phyloP scores from a whole-genome alignment of 1,139 yeast genomes.

The Sugiyamaella japonica region DNA sequence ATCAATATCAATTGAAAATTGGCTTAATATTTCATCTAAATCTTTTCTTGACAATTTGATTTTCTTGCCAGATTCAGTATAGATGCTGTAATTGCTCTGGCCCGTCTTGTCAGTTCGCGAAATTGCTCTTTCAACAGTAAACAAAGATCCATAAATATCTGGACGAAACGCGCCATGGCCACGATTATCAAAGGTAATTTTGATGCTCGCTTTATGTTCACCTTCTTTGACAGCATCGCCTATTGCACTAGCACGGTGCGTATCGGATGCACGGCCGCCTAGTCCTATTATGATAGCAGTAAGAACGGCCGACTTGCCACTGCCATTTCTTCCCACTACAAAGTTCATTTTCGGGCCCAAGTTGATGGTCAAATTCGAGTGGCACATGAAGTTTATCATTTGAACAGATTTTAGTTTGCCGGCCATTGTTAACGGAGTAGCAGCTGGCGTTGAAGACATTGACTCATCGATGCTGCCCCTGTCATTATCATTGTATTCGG shows the following conservation, averaged over 20 bases:
- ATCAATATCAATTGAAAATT: constrained; percentile 76
- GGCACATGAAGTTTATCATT: constrained; percentile 55
- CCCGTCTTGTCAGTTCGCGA: constrained; percentile 51
- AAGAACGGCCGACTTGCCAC: constrained; percentile 90
- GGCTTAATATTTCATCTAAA: constrained; percentile 65
- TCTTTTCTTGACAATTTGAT: constrained; percentile 63
- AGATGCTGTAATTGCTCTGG: constrained; percentile 53
- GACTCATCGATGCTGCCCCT: constrained; percentile 28
- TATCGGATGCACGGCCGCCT: constrained; percentile 93
- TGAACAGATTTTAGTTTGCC: constrained; percentile 33
- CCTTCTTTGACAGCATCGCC: constrained; percentile 80
- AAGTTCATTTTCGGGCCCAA: constrained; percentile 87
- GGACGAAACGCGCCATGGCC: constrained; percentile 66
- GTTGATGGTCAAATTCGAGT: constrained; percentile 69
- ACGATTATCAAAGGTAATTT: constrained; percentile 56
- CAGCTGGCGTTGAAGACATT: constrained; percentile 46
- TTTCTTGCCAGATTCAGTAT: constrained; percentile 51
- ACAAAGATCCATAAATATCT: constrained; percentile 63
- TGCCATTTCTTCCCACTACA: constrained; percentile 91
- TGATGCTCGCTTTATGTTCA: constrained; percentile 58
- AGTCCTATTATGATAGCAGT: constrained; percentile 89
- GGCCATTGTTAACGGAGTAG: constrained; percentile 28
- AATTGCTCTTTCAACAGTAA: constrained; percentile 61
- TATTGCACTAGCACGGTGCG: constrained; percentile 76
- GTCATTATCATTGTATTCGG: background rate